These are phyloP conservation scores for Plantago elongata DNA, from an alignment of 257 asterid species.

Conservation along the genomic window DNA sequence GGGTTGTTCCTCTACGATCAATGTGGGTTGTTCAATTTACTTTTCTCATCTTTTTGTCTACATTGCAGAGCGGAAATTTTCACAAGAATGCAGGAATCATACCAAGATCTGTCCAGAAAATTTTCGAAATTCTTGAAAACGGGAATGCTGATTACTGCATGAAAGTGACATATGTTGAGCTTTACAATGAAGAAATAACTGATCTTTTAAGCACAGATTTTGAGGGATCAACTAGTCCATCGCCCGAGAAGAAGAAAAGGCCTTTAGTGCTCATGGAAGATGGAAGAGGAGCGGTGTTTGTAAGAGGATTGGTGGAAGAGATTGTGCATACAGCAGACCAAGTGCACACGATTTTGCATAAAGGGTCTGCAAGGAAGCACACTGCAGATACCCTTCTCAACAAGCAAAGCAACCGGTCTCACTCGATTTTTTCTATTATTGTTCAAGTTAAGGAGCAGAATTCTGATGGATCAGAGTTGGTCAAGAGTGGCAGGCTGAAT, in stretches of 20 bases:
- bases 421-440: constrained; percentile 49
- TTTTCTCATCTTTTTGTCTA: no score
- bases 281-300: constrained; percentile 50
- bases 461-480: constrained; percentile 41
- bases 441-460: constrained; percentile 38
- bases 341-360: constrained; percentile 36
- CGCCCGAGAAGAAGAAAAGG: constrained; percentile 32
- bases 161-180: constrained; percentile 50
- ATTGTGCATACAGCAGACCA: constrained; percentile 42
- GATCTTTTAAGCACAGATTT: constrained; percentile 47
- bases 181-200: constrained; percentile 62
- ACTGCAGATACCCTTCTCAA: constrained; percentile 47
- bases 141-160: constrained; percentile 44
- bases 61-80: constrained; percentile 34
- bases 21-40: no score
- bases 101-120: constrained; percentile 51
- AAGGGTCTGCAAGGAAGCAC: constrained; percentile 45
- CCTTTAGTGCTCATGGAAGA: constrained; percentile 49
- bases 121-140: constrained; percentile 38
- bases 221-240: constrained; percentile 20
- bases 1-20: no score
- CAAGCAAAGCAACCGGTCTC: constrained; percentile 59
- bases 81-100: constrained; percentile 44
- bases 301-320: constrained; percentile 51
- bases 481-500: constrained; percentile 51